Conservation (phyloP, 2,329 filamentous ascomycete genomes). For the Zasmidium citrigriseum region DNA sequence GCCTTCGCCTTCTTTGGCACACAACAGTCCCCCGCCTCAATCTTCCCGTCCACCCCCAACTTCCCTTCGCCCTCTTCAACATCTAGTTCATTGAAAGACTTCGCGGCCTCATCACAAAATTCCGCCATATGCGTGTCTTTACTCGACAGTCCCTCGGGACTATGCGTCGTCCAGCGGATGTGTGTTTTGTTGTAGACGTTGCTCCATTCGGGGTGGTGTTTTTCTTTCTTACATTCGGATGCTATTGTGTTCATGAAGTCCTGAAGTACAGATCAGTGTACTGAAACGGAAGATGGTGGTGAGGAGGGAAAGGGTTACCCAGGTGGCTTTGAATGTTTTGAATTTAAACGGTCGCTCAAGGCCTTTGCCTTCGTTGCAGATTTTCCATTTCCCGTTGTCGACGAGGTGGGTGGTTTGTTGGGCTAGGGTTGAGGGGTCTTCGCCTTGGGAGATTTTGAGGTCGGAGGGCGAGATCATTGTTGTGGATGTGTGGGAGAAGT, state of each 20-base stretch:
- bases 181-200: slow-evolving; percentile 73
- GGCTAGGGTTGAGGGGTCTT: slow-evolving; percentile 18
- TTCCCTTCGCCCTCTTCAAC: slow-evolving; percentile 11
- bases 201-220: slow-evolving; percentile 76
- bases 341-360: slow-evolving; percentile 40
- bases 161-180: slow-evolving; percentile 74
- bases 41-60: slow-evolving; percentile 14
- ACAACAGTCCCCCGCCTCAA: slow-evolving; percentile 22
- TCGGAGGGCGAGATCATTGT: slow-evolving; percentile 19
- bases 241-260: slow-evolving; percentile 76
- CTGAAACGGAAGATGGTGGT: neutral
- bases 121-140: slow-evolving; percentile 65
- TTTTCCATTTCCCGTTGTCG: slow-evolving; percentile 32
- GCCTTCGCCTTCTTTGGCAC: slow-evolving; percentile 11
- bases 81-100: slow-evolving; percentile 28
- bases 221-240: slow-evolving; percentile 65
- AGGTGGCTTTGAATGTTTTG: slow-evolving; percentile 41
- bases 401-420: slow-evolving; percentile 28
- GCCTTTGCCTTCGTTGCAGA: slow-evolving; percentile 35
- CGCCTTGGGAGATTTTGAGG: slow-evolving; percentile 24
- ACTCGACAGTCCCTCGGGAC: slow-evolving; percentile 63
- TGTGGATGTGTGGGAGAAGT: slow-evolving; percentile 7
- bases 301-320: slow-evolving; percentile 29
- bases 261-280: slow-evolving; percentile 39
- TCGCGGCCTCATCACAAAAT: slow-evolving; percentile 57